Percentiles rank a stretch among this genome's conserved stretches.
Conservation (phyloP, 2,329 filamentous ascomycete species). For the Trichoderma arundinaceum region DNA sequence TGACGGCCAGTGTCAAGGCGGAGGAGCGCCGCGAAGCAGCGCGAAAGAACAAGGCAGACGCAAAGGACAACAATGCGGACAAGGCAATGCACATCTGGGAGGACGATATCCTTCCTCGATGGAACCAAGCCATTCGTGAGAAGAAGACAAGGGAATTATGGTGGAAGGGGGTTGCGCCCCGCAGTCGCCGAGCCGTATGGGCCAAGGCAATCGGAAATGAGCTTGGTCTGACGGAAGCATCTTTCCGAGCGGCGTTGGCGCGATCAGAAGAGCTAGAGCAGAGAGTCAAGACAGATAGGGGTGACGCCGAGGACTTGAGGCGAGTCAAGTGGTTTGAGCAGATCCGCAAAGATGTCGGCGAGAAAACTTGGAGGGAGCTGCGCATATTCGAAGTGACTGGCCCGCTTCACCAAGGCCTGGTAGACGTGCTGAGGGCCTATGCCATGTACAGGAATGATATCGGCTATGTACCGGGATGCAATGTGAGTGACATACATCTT, state of each 20-base stretch:
- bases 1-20: slow-evolving; percentile 66
- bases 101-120: slow-evolving; percentile 75
- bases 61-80: slow-evolving; percentile 60
- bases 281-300: slow-evolving; percentile 58
- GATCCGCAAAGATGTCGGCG: slow-evolving; percentile 67
- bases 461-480: slow-evolving; percentile 75
- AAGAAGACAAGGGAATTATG: slow-evolving; percentile 75
- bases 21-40: slow-evolving; percentile 64
- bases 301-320: slow-evolving; percentile 58
- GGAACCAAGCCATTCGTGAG: slow-evolving; percentile 72
- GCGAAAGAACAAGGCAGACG: slow-evolving; percentile 57
- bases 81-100: slow-evolving; percentile 72
- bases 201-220: slow-evolving; percentile 74
- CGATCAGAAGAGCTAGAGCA: slow-evolving; percentile 68
- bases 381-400: slow-evolving; percentile 72
- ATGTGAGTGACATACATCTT: slow-evolving; percentile 59
- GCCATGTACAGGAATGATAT: slow-evolving; percentile 83
- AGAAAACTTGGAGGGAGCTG: slow-evolving; percentile 71
- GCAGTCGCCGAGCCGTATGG: slow-evolving; percentile 73
- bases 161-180: slow-evolving; percentile 79
- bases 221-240: slow-evolving; percentile 68
- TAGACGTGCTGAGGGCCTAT: slow-evolving; percentile 79
- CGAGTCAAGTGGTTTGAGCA: slow-evolving; percentile 66
- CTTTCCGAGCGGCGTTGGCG: slow-evolving; percentile 72
- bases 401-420: slow-evolving; percentile 69